Evolutionary conservation across 192 early-diverging fungal genomes (phyloP), one percentile per base, ranked within the genome.

Genomic region (Coemansia sp.): DNA sequence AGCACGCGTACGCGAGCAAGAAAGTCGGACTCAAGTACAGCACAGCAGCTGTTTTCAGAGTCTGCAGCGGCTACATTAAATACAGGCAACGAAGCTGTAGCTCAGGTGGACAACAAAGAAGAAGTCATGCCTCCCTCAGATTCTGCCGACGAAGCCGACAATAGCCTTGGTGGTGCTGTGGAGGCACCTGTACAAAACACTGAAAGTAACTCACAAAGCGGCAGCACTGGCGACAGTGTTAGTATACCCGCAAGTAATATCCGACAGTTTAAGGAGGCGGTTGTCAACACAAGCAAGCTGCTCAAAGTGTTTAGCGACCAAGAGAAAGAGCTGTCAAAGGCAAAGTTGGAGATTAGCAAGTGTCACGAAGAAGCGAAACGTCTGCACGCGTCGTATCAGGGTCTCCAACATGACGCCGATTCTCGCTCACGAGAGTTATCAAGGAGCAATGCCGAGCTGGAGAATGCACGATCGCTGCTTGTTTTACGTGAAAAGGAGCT

Each of bases 211-310:
- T 12, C 19, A 11, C 63, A 39, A 5, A 42, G 54, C 57, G 72
- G 65, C 16, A 55, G 49, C 10, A 53, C 46, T 20, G 39, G 39
- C 22, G 59, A 22, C 39, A 50, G 59, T 38, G 61, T 81, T 59
- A 81, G 69, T 59, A 69, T 81, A 17, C 73, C 78, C 0, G 64
- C 70, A 22, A 72, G 76, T 14, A 82, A 77, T 39, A 82, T 82
- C 12, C 74, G 75, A 12, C 69, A 76, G 56, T 82, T 82, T 55
- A 82, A 82, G 22, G 79, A 82, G 48, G 67, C 75, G 2, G 79
- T 82, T 37, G 79, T 82, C 64, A 82, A 82, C 54, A 82, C 79
- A 19, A 83, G 80, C 63, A 64, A 71, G 20, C 68, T 83, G 63
- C 63, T 83, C 39, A 73, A 75, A 58, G 80, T 83, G 16, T 83